Conservation (phyloP, 139 green algal genomes). For the Eudorina sp. region DNA sequence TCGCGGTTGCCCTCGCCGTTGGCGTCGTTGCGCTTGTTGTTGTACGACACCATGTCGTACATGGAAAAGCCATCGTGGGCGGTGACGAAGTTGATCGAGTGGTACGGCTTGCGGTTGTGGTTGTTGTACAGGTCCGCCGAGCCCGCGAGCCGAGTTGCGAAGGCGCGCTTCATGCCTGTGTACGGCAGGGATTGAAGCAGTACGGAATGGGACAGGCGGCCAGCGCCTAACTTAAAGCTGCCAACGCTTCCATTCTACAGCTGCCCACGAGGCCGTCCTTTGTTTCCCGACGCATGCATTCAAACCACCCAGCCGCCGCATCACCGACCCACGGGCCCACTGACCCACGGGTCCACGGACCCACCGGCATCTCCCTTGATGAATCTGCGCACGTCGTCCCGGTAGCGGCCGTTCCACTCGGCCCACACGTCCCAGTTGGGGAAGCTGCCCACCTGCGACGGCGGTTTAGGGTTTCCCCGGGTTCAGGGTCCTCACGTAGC, state of each 20-base stretch:
- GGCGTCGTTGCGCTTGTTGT: slow-evolving; percentile 77
- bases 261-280: no score
- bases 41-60: slow-evolving; percentile 92
- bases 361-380: slow-evolving; percentile 73
- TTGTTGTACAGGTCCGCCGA: slow-evolving; percentile 94
- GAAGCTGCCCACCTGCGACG: slow-evolving; percentile 93
- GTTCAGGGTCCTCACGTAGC: no score
- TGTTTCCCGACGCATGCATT: no score
- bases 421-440: slow-evolving; percentile 94
- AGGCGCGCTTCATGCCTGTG: slow-evolving; percentile 91
- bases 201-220: neutral
- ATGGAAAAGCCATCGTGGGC: slow-evolving; percentile 97
- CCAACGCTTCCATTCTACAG: no score
- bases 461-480: no score
- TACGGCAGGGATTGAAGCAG: no score
- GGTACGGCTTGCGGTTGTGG: slow-evolving; percentile 86
- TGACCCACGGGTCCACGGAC: neutral
- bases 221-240: no score
- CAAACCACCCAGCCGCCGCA: no score
- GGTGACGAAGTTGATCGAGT: slow-evolving; percentile 97
- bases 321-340: no score
- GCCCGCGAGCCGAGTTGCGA: slow-evolving; percentile 92
- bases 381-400: slow-evolving; percentile 89
- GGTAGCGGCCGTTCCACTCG: slow-evolving; percentile 95
- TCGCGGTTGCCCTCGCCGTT: slow-evolving; percentile 77